Percentiles rank a stretch among this genome's conserved stretches.
Evolutionary conservation across 2,329 filamentous ascomycete species (phyloP).

Genomic region (Fusarium sp.): DNA sequence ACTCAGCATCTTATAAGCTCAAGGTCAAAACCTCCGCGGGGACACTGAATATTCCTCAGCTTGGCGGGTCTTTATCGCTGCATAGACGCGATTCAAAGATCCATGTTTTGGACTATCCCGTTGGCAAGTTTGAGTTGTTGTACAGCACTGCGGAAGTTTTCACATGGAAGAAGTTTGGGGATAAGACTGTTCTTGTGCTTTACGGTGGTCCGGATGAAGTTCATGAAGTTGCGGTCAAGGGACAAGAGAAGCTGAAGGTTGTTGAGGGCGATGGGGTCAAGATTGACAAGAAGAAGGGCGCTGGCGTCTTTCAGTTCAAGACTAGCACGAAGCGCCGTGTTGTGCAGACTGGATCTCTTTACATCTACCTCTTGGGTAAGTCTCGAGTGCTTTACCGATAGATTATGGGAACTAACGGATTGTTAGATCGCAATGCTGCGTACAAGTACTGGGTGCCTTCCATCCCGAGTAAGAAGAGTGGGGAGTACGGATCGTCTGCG

Average conservation of each 20-base stretch:
- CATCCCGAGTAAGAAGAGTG: constrained; percentile 49
- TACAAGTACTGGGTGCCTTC: constrained; percentile 77
- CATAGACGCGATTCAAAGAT: constrained; percentile 74
- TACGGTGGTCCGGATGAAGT: constrained; percentile 71
- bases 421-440: constrained; percentile 67
- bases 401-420: too few species aligned
- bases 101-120: constrained; percentile 72
- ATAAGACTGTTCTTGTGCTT: constrained; percentile 69
- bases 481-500: constrained; percentile 49
- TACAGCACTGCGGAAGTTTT: constrained; percentile 78
- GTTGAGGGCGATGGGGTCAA: constrained; percentile 46
- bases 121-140: constrained; percentile 67
- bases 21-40: constrained; percentile 66
- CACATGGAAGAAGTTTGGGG: constrained; percentile 72
- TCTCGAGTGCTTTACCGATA: background rate
- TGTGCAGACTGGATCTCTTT: constrained; percentile 51
- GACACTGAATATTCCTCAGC: constrained; percentile 66
- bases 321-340: constrained; percentile 45
- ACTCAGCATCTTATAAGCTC: constrained; percentile 70
- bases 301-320: constrained; percentile 48
- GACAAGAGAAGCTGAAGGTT: constrained; percentile 16
- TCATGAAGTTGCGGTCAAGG: constrained; percentile 68
- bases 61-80: constrained; percentile 66
- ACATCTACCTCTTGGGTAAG: constrained; percentile 54
- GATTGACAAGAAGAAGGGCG: constrained; percentile 25